A percentile compares a stretch with the other conserved stretches of the same genome.
Evolutionary conservation across 306 rosid genomes (phyloP).

Genomic region (Rubus idaeus): DNA sequence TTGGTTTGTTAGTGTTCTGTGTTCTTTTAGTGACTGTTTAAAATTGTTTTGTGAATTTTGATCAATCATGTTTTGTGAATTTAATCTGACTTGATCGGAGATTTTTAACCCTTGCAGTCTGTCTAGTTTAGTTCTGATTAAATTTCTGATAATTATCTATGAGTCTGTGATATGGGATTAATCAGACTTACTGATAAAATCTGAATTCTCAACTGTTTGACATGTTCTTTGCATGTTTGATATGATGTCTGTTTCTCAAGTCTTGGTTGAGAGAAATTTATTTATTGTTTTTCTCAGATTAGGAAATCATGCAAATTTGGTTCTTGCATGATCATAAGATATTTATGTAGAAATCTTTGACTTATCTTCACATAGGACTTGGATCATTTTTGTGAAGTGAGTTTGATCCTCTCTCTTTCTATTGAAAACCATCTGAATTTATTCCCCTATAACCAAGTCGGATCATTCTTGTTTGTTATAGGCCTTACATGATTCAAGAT

Average conservation of each 20-base stretch:
- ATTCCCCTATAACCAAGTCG: constrained; percentile 10
- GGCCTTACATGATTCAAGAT: constrained; percentile 58
- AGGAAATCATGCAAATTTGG: not conserved
- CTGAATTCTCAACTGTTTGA: not conserved
- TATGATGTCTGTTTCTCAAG: constrained; percentile 12
- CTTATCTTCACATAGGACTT: constrained; percentile 10
- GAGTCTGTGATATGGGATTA: not conserved
- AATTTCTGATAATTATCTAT: constrained; percentile 16
- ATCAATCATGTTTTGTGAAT: not conserved
- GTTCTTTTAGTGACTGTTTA: not conserved
- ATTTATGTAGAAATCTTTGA: constrained; percentile 1
- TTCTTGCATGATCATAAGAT: not conserved
- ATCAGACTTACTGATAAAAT: not conserved
- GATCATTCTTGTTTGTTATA: constrained; percentile 32
- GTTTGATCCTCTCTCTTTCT: not conserved
- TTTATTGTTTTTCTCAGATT: not conserved
- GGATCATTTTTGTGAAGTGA: not conserved
- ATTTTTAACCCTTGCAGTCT: constrained; percentile 1
- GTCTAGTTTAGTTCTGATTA: constrained; percentile 21
- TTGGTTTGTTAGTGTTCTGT: constrained; percentile 34
- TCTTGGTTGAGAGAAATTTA: not conserved
- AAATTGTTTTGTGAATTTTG: not conserved
- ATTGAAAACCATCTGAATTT: not conserved
- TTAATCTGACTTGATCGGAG: not conserved
- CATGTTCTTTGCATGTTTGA: constrained; percentile 9